A percentile compares a stretch with the other conserved stretches of the same genome.
phyloP scores from a whole-genome alignment of 2,329 filamentous ascomycete genomes.

The Cercospora zeina region DNA sequence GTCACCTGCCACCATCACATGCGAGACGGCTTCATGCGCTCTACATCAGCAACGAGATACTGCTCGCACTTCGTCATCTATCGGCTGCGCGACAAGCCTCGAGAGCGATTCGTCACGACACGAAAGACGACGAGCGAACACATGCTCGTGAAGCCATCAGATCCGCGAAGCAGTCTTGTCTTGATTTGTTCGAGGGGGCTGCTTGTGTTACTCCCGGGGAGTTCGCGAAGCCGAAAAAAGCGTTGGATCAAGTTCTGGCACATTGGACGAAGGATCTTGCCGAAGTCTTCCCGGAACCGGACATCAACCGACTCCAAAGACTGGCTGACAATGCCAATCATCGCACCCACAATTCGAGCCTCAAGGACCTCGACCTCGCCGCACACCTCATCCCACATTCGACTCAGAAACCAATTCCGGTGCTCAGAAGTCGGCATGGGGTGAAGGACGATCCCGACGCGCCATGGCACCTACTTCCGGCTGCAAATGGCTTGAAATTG shows the following conservation, averaged over 20 bases:
- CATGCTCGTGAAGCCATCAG: background rate
- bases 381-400: background rate
- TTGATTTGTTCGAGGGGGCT: background rate
- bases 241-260: background rate
- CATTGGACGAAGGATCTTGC: background rate
- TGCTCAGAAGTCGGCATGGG: constrained; percentile 25
- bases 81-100: background rate
- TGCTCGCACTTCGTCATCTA: constrained; percentile 13
- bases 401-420: background rate
- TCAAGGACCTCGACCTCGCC: background rate
- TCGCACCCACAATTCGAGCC: background rate
- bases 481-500: constrained; percentile 37
- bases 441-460: constrained; percentile 33
- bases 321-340: background rate
- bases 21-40: constrained; percentile 31
- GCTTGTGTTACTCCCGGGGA: background rate
- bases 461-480: constrained; percentile 39
- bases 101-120: background rate
- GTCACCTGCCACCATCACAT: constrained; percentile 25
- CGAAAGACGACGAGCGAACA: background rate
- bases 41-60: constrained; percentile 28
- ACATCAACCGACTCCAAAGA: background rate
- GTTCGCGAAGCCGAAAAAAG: background rate
- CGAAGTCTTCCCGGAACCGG: background rate
- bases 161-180: background rate